Evolutionary conservation across 129 eudicot genomes (phyloP), one percentile per base, ranked within the genome.

Genomic region (Pulicaria dysenterica): DNA sequence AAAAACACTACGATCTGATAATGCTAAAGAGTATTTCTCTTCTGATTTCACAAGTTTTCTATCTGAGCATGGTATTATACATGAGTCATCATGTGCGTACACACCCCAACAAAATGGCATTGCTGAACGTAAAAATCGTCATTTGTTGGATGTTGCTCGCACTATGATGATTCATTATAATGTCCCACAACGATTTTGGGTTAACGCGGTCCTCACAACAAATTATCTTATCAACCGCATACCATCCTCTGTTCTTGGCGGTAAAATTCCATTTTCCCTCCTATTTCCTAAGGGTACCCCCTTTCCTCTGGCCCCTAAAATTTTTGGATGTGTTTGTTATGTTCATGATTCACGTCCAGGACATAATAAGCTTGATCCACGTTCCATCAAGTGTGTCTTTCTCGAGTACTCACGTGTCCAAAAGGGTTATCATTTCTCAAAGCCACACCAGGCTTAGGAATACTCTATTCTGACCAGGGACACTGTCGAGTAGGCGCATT

Each of bases 181-280:
- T 62, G 68, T 62, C 11, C 70, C 37, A 5, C 34, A 40, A 5
- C 34, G 49, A 6, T 62, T 62, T 7, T 62, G 36, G 68, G 68
- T 46, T 10, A 50, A 62, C 11, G 68, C 53, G 0, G n/a, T 62
- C 7, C 68, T 41, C 5, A 24, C 62, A 17, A 13, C 40, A 6
- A 19, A 6, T 56, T 24, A 56, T 56, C 6, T 56, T 13, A 56
- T 56, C 39, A 56, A 56, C 62, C 5, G n/a, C 39, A 56, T 56
- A 12, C 62, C 62, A 19, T 56, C 62, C 6, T 24, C 62, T 17
- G 31, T 51, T 8, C 10, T 56, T 56, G 5, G 13, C 2, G 12
- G 38, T 1, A 19, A 56, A 56, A 24, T 3, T 5, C 67, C 67
- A 2, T 61, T 61, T 36, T 61, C 67, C 6, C 2, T n/a, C n/a